Percentiles rank a stretch among this genome's conserved stretches.
These are phyloP conservation scores for Ascosphaera acerosa DNA, from an alignment of 2,329 filamentous ascomycete genomes.

Conservation along the genomic window DNA sequence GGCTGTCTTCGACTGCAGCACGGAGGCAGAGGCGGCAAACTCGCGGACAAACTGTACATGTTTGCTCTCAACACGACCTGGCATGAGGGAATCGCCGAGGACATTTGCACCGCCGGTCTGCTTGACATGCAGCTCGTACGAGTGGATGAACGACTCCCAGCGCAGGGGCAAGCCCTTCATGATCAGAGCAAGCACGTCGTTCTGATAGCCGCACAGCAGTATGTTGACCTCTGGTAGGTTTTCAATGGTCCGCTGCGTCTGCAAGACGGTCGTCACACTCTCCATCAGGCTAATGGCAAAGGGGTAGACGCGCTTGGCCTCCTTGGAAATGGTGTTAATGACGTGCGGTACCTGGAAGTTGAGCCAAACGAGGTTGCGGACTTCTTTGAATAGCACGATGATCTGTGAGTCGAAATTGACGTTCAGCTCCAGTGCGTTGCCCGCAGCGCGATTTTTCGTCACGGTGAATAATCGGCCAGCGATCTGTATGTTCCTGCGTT, in stretches of 20 bases:
- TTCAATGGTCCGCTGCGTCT: conserved; percentile 62
- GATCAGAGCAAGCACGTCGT: conserved; percentile 64
- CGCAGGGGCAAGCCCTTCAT: conserved; percentile 68
- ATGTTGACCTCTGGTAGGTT: conserved; percentile 73
- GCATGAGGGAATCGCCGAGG: conserved; percentile 30
- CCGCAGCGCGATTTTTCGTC: conserved; percentile 63
- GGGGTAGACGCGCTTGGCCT: conserved; percentile 95
- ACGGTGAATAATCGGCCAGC: conserved; percentile 82
- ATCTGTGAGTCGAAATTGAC: conserved; percentile 97
- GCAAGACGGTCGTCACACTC: conserved; percentile 77
- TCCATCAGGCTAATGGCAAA: conserved; percentile 98
- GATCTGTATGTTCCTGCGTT: conserved; percentile 70
- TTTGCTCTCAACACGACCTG: conserved; percentile 50
- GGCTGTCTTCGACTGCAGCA: conserved; percentile 68
- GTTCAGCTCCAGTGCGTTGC: conserved; percentile 62
- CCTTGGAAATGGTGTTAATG: conserved; percentile 87
- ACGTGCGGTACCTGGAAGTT: conserved; percentile 85
- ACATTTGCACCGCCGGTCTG: conserved; percentile 32
- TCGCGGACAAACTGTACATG: conserved; percentile 93
- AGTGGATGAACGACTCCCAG: conserved; percentile 96
- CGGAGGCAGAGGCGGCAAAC: conserved; percentile 64
- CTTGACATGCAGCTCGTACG: conserved; percentile 71
- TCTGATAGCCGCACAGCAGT: conserved; percentile 71
- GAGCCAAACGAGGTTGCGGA: conserved; percentile 83
- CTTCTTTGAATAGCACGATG: conserved; percentile 96